These are phyloP conservation scores for Candida wancherniae DNA, from an alignment of 805 yeast species.

Conservation along the genomic window DNA sequence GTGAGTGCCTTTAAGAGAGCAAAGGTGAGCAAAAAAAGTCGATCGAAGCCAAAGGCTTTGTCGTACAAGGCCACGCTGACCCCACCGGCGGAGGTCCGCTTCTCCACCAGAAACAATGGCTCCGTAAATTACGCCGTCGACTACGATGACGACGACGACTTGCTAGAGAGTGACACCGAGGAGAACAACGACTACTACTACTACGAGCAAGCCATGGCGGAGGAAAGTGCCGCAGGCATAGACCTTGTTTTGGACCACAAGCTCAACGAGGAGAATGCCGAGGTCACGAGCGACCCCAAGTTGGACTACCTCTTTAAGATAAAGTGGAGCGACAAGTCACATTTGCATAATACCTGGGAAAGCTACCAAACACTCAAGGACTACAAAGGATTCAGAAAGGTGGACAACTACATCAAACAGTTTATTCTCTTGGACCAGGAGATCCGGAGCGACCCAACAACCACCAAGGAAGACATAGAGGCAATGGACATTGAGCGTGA, in stretches of 20 bases:
- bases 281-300: conserved; percentile 50
- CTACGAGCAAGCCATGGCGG: conserved; percentile 28
- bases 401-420: conserved; percentile 86
- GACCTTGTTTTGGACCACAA: conserved; percentile 41
- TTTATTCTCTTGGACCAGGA: conserved; percentile 68
- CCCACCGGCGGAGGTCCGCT: conserved; percentile 52
- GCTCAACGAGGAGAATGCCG: conserved; percentile 30
- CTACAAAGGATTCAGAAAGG: conserved; percentile 72
- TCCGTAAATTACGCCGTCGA: conserved; percentile 77
- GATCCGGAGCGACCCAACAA: conserved; percentile 70
- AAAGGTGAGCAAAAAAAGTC: conserved; percentile 20
- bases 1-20: conserved; percentile 12
- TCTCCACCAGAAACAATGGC: conserved; percentile 66
- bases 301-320: conserved; percentile 54
- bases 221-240: conserved; percentile 31
- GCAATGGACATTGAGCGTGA: conserved; percentile 90
- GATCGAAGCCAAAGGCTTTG: conserved; percentile 11
- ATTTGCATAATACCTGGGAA: conserved; percentile 95
- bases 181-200: conserved; percentile 31
- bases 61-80: conserved; percentile 17
- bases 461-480: conserved; percentile 89
- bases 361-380: conserved; percentile 48
- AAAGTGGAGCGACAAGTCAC: conserved; percentile 87
- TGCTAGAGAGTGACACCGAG: conserved; percentile 42
- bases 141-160: conserved; percentile 51